phyloP scores from a whole-genome alignment of 106 monocot genomes.

The Narthecium ossifragum region DNA sequence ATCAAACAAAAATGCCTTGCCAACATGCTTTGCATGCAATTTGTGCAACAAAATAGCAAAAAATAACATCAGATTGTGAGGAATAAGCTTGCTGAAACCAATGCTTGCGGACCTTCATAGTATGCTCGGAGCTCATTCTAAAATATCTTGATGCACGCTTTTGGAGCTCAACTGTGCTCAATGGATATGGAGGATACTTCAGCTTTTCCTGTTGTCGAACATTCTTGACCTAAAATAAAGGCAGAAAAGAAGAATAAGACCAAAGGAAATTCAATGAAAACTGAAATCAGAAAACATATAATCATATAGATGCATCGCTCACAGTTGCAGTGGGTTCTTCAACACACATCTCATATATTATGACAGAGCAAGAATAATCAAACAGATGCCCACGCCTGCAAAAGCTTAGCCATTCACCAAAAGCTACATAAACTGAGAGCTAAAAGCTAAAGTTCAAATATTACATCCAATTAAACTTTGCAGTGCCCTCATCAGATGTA shows the following conservation, averaged over 20 bases:
- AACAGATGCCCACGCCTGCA: constrained; percentile 79
- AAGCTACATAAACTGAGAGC: background rate
- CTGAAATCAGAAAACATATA: too few species aligned
- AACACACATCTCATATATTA: constrained; percentile 94
- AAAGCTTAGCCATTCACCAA: too few species aligned
- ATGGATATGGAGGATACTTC: constrained; percentile 96
- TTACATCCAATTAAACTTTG: constrained; percentile 82
- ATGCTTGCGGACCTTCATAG: constrained; percentile 68
- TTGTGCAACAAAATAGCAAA: background rate
- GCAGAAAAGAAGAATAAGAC: background rate
- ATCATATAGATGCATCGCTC: constrained; percentile 13
- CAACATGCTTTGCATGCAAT: too few species aligned
- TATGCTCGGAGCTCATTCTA: constrained; percentile 91
- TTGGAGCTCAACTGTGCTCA: constrained; percentile 90
- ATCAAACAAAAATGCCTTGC: too few species aligned
- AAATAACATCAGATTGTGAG: background rate
- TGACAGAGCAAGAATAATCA: constrained; percentile 74
- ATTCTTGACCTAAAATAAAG: constrained; percentile 55
- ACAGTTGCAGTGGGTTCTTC: constrained; percentile 93
- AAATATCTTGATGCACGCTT: constrained; percentile 99
- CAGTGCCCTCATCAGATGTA: constrained; percentile 69
- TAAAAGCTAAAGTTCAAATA: constrained; percentile 1
- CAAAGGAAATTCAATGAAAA: background rate
- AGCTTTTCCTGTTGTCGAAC: constrained; percentile 73
- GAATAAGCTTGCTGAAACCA: background rate